A percentile compares a stretch with the other conserved stretches of the same genome.
These are phyloP conservation scores for Penicillium sp. DNA, from an alignment of 2,329 filamentous ascomycete genomes.

Conservation along the genomic window DNA sequence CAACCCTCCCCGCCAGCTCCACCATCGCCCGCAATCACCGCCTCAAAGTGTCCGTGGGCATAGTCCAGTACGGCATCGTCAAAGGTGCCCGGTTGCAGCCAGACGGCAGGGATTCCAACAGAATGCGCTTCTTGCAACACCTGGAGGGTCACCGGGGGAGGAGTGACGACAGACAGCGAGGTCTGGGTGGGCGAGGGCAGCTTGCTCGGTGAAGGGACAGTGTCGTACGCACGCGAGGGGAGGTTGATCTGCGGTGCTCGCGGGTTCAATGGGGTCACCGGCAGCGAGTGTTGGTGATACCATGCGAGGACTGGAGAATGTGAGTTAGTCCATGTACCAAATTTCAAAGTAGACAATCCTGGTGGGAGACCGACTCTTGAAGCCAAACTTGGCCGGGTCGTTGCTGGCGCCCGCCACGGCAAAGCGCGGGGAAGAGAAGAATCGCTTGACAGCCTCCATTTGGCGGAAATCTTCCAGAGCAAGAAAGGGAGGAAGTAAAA, in stretches of 20 bases:
- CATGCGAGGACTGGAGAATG: conserved; percentile 74
- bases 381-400: conserved; percentile 81
- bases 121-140: conserved; percentile 76
- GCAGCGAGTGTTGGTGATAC: conserved; percentile 77
- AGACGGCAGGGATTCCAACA: conserved; percentile 72
- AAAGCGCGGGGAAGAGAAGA: conserved; percentile 78
- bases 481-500: not conserved
- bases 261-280: conserved; percentile 84
- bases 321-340: conserved; percentile 8
- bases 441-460: conserved; percentile 64
- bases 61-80: conserved; percentile 72
- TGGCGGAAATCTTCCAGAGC: not conserved
- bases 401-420: conserved; percentile 90
- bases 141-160: conserved; percentile 72
- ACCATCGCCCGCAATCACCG: conserved; percentile 66
- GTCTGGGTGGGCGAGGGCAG: conserved; percentile 70
- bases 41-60: conserved; percentile 68
- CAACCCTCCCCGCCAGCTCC: conserved; percentile 72
- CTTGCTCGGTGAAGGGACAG: conserved; percentile 65
- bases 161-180: conserved; percentile 83
- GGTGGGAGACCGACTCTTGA: conserved; percentile 65
- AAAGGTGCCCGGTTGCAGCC: conserved; percentile 89
- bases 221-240: conserved; percentile 58
- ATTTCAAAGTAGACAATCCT: not conserved
- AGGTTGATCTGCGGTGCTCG: conserved; percentile 65